These are phyloP conservation scores for Ajuga reptans DNA, from an alignment of 305 asterid genomes.

Conservation along the genomic window DNA sequence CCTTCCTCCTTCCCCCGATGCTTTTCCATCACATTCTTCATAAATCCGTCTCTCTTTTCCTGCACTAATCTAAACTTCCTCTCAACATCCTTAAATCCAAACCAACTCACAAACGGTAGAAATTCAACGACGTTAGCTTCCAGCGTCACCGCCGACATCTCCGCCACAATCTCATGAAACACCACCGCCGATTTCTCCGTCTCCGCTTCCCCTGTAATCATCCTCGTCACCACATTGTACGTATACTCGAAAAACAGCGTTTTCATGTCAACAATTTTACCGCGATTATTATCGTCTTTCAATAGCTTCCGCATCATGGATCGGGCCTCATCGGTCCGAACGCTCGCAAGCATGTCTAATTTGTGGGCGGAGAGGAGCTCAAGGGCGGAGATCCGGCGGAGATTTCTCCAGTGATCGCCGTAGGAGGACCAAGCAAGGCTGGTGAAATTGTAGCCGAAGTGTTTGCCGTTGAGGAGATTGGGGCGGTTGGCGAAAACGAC, in stretches of 20 bases:
- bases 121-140: constrained; percentile 30
- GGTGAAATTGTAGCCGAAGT: constrained; percentile 35
- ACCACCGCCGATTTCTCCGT: constrained; percentile 19
- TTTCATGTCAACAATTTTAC: constrained; percentile 6
- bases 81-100: constrained; percentile 28
- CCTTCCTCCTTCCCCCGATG: background rate
- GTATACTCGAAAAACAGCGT: constrained; percentile 18
- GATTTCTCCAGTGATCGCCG: constrained; percentile 35
- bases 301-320: background rate
- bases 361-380: constrained; percentile 23
- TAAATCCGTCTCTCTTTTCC: constrained; percentile 31
- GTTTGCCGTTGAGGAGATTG: constrained; percentile 30
- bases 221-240: constrained; percentile 24
- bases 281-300: too few species aligned
- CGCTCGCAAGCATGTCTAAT: background rate
- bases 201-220: constrained; percentile 21
- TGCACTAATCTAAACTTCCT: constrained; percentile 25
- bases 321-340: constrained; percentile 25
- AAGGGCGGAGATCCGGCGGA: constrained; percentile 28
- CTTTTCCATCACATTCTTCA: constrained; percentile 23
- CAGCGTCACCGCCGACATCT: constrained; percentile 29
- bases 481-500: constrained; percentile 38
- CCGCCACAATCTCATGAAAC: constrained; percentile 26
- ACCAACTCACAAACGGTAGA: constrained; percentile 34
- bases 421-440: constrained; percentile 39